Evolutionary conservation across 2,329 filamentous ascomycete species (phyloP), one percentile per base, ranked within the genome.

Genomic region (Diplodia intermedia): DNA sequence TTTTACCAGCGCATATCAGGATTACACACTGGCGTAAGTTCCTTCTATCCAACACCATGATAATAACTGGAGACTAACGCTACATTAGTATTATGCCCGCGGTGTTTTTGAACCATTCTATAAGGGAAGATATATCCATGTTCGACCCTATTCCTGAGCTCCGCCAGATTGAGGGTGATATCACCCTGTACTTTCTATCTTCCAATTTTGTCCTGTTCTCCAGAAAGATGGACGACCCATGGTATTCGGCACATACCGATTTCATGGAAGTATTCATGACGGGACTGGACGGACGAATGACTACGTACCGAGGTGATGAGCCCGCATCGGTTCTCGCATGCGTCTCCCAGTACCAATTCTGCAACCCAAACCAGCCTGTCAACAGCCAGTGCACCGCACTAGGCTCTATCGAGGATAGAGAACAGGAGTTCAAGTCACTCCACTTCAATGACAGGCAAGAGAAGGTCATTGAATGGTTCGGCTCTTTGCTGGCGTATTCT

Each of bases 131-230:
- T 1, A 8, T 38, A 3, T 68, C 49, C 3, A 23, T 18, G 12
- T 62, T 67, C 43, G 18, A 20, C 6, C 75, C 78, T 1, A 74
- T 77, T 31, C 70, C 73, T 18, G 72, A 71, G 43, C 73, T 80
- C 47, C 70, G 70, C 3, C 69, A 71, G 18, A 69, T 63, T 1
- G 72, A 78, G 47, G 74, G 75, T 7, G 78, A 80, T 55, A 60
- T 76, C 11, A 70, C 71, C 12, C 47, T 79, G 4, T 71, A 77
- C 50, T 77, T 77, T 67, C 71, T 80, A 2, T 70, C 71, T 4
- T 56, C 72, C 5, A 76, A 76, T 40, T 66, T 54, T n/a, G 70
- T 80, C 23, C 40, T 49, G 7, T 79, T 75, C 67, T 55, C 65
- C 1, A 62, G 70, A 8, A 71, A 73, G 4, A 72, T 72, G 38